These are phyloP conservation scores for Globisporangium recalcitrans DNA, from an alignment of 352 stramenopile species.

Conservation along the genomic window DNA sequence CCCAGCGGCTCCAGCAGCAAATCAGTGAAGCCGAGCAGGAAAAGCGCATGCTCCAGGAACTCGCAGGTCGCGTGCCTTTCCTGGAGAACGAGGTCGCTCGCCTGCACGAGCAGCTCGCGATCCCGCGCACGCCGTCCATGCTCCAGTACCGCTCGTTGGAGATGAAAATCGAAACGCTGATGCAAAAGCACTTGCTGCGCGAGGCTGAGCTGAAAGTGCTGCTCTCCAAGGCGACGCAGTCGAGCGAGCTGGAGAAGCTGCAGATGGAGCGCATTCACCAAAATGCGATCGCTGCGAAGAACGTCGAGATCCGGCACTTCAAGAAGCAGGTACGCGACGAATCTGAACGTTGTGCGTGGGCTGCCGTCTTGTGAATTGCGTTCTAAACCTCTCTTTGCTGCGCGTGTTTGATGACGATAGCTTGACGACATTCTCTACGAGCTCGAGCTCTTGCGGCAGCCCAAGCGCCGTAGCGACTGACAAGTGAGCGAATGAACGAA, in stretches of 20 bases:
- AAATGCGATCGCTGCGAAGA: slow-evolving; percentile 62
- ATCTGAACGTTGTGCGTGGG: background rate
- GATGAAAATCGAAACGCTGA: slow-evolving; percentile 66
- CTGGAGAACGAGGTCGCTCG: slow-evolving; percentile 54
- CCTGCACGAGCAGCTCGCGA: slow-evolving; percentile 34
- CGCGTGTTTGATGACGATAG: background rate
- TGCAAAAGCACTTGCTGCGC: slow-evolving; percentile 67
- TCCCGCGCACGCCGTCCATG: slow-evolving; percentile 75
- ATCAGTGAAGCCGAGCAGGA: slow-evolving; percentile 24
- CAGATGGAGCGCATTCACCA: slow-evolving; percentile 48
- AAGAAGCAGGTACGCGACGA: slow-evolving; percentile 39
- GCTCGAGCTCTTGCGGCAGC: slow-evolving; percentile 35
- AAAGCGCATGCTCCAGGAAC: slow-evolving; percentile 23
- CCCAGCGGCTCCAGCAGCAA: slow-evolving; percentile 32
- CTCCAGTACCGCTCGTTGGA: slow-evolving; percentile 71
- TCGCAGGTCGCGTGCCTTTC: slow-evolving; percentile 27
- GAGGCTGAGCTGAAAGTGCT: slow-evolving; percentile 73
- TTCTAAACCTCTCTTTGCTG: background rate
- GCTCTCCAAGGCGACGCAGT: slow-evolving; percentile 57
- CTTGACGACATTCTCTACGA: slow-evolving; percentile 64
- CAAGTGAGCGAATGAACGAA: background rate
- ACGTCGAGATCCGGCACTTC: slow-evolving; percentile 73
- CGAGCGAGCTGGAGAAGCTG: slow-evolving; percentile 64
- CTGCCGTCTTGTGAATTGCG: background rate
- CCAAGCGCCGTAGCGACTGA: slow-evolving; percentile 10